Conservation (phyloP, 2,329 filamentous ascomycete species). For the Xylariaceae sp. region DNA sequence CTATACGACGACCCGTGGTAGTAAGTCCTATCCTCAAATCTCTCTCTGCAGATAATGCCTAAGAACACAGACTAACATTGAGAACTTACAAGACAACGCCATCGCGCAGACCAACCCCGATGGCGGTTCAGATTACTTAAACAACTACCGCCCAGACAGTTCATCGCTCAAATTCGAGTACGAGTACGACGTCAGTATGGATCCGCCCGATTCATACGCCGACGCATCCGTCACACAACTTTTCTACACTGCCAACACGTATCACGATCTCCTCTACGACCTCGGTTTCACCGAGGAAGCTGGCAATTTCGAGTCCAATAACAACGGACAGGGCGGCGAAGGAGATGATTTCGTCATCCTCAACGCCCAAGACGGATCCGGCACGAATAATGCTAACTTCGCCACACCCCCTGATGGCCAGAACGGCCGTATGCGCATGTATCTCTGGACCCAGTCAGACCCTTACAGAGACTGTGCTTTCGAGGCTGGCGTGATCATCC, state of each 20-base stretch:
- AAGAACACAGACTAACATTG: slow-evolving; percentile 4
- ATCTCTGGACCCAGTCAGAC: slow-evolving; percentile 53
- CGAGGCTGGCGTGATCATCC: slow-evolving; percentile 62
- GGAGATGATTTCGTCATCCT: slow-evolving; percentile 58
- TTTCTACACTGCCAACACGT: slow-evolving; percentile 63
- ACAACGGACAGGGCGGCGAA: slow-evolving; percentile 54
- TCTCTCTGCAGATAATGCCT: not conserved
- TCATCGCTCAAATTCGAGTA: slow-evolving; percentile 50
- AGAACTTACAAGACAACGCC: slow-evolving; percentile 48
- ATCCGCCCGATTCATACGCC: slow-evolving; percentile 46
- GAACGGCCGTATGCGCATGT: slow-evolving; percentile 61
- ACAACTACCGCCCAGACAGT: slow-evolving; percentile 53
- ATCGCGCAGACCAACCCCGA: slow-evolving; percentile 56
- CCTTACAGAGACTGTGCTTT: slow-evolving; percentile 59
- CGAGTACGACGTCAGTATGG: slow-evolving; percentile 40
- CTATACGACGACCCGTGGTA: slow-evolving; percentile 59
- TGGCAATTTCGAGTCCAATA: slow-evolving; percentile 63
- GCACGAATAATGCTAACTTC: slow-evolving; percentile 61
- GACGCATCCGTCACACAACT: slow-evolving; percentile 61
- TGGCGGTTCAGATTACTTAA: slow-evolving; percentile 47
- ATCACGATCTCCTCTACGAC: slow-evolving; percentile 60
- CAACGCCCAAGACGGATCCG: slow-evolving; percentile 59
- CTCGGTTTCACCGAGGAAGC: slow-evolving; percentile 61
- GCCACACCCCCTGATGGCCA: slow-evolving; percentile 55
- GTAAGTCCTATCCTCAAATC: slow-evolving; percentile 23